Percentiles rank a stretch among this genome's conserved stretches.
phyloP scores from a whole-genome alignment of 2,329 filamentous ascomycete species.

The Clonostachys chloroleuca region DNA sequence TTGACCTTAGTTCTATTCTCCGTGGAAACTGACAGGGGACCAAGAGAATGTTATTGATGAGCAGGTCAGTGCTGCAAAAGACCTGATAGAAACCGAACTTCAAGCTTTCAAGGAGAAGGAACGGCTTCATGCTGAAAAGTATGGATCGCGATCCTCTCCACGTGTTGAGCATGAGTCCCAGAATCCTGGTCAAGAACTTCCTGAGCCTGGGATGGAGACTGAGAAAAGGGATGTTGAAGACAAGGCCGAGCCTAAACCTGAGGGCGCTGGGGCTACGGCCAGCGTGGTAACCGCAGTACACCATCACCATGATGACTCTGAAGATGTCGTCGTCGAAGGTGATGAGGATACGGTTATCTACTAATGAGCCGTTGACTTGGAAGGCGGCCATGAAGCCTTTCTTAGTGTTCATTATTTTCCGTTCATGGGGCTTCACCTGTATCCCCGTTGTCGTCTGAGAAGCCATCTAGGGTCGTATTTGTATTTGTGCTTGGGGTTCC shows the following conservation, averaged over 20 bases:
- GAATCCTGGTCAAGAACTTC: no score
- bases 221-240: not conserved
- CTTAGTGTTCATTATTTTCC: no score
- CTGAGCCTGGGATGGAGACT: slow-evolving; percentile 6
- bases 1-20: slow-evolving; percentile 69
- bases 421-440: no score
- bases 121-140: slow-evolving; percentile 1
- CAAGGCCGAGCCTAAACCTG: slow-evolving; percentile 1
- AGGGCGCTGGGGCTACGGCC: slow-evolving; percentile 23
- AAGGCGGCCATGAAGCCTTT: no score
- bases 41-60: slow-evolving; percentile 68
- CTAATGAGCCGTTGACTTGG: slow-evolving; percentile 32
- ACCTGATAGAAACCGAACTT: slow-evolving; percentile 58
- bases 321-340: slow-evolving; percentile 75
- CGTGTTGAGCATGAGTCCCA: no score
- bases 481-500: no score
- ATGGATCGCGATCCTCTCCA: no score
- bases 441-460: no score
- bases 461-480: no score
- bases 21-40: slow-evolving; percentile 67
- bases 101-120: slow-evolving; percentile 51
- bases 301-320: slow-evolving; percentile 60
- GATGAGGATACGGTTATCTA: slow-evolving; percentile 93
- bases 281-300: no score
- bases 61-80: slow-evolving; percentile 65